phyloP scores from a whole-genome alignment of 352 stramenopile genomes.

The Phytopythium kandeliae region DNA sequence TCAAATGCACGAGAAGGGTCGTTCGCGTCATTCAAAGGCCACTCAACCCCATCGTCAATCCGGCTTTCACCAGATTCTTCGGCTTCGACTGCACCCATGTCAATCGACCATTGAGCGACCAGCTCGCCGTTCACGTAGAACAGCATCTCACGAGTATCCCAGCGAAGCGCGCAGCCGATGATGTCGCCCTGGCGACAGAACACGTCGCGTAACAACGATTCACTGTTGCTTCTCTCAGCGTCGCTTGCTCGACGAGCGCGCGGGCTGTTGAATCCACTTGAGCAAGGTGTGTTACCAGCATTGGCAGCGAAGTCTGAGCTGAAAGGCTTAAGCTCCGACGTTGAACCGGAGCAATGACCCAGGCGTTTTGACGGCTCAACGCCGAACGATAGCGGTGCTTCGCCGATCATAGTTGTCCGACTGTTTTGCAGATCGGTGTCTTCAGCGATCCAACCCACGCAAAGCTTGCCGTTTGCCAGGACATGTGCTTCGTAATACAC shows the following conservation, averaged over 20 bases:
- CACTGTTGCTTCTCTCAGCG: conserved; percentile 4
- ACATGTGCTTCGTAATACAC: conserved; percentile 54
- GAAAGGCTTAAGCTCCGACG: conserved; percentile 14
- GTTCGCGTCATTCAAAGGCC: background rate
- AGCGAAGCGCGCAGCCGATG: conserved; percentile 40
- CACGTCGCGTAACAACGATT: conserved; percentile 33
- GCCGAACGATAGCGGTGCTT: conserved; percentile 28
- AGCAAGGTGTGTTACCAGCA: background rate
- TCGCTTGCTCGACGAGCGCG: conserved; percentile 17
- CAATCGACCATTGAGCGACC: conserved; percentile 11
- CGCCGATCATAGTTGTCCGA: conserved; percentile 30
- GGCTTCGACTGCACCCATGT: background rate
- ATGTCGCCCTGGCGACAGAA: conserved; percentile 46
- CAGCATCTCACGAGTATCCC: conserved; percentile 21
- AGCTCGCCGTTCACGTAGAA: conserved; percentile 63
- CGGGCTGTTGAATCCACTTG: conserved; percentile 27
- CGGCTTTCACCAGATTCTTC: background rate
- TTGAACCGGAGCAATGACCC: conserved; percentile 20
- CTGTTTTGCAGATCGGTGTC: conserved; percentile 3
- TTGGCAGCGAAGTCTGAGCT: conserved; percentile 4
- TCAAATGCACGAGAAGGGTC: conserved; percentile 26
- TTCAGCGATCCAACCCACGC: conserved; percentile 43
- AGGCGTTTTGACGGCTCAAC: conserved; percentile 36
- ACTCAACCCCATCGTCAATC: no score
- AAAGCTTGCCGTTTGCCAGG: conserved; percentile 43